Base-by-base conservation (phyloP, 2,329 filamentous ascomycete genomes). In the Aureobasidium vineae region DNA sequence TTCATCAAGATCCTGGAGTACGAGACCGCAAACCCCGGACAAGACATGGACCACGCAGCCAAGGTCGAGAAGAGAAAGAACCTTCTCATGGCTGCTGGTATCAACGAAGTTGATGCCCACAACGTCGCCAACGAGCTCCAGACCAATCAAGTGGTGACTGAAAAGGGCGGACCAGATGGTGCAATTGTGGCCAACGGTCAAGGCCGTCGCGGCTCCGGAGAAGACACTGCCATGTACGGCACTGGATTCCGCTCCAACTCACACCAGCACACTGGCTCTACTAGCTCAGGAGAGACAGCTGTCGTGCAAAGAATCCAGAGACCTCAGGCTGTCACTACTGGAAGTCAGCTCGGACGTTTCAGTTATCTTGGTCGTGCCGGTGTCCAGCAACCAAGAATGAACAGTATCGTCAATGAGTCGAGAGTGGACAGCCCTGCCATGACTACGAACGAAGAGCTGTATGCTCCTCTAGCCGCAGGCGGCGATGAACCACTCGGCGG, bases 1-100 rank as follows among this genome's bases (percentile, higher is more conserved):
- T 68, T 75, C 41, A 72, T 75, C 70, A 73, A 75, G 65, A 69
- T 73, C 41, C 69, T 75, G 36, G 73, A 75, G 65, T 76, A 76
- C 68, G 72, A 73, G 67, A 75, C 72, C 63, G 74, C 73, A 28
- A 76, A 76, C 52, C 73, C 73, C 1, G 70, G 71, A 43, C 73
- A 74, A 53, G 73, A 74, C 56, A 68, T 68, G 49, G 69, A 70
- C 53, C 68, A 71, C 53, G 66, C 60, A 21, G 57, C 68, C 11
- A 68, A 66, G 54, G 66, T 69, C 23, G 16, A 68, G 43, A 63
- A 68, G 53, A 70, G 63, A 64, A 69, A 66, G 63, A 41, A 65
- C 3, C 66, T 70, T 13, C 64, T 71, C 2, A 69, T 71, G 36
- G 70, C 69, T 13, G 70, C 70, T 21, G 70, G 70, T 45, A 67